These are phyloP conservation scores for Russula dissimulans DNA, from an alignment of 768 basidiomycete species.

Conservation along the genomic window DNA sequence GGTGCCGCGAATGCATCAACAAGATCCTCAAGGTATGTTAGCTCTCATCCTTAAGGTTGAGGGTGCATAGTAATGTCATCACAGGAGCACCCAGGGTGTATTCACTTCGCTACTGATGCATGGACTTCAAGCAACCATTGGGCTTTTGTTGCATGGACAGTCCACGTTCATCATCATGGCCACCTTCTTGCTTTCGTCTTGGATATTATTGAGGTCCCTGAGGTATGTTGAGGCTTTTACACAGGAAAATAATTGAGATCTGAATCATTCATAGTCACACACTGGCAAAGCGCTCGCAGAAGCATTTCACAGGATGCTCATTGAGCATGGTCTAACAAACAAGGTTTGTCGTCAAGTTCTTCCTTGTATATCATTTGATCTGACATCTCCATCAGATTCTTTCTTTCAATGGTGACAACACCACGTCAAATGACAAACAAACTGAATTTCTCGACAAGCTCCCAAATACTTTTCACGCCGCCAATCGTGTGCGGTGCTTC, in stretches of 20 bases:
- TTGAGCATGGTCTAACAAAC: constrained; percentile 23
- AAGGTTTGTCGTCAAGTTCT: constrained; percentile 22
- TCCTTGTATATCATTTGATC: background rate
- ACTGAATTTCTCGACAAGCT: constrained; percentile 22
- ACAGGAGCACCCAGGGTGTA: background rate
- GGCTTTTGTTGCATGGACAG: constrained; percentile 26
- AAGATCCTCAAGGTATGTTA: background rate
- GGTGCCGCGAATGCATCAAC: constrained; percentile 23
- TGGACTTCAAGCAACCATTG: constrained; percentile 33
- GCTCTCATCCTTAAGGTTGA: background rate
- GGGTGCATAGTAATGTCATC: background rate
- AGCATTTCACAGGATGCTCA: constrained; percentile 22
- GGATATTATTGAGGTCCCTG: constrained; percentile 32
- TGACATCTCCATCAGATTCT: constrained; percentile 22
- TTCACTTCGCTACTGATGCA: constrained; percentile 27
- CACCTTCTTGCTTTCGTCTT: constrained; percentile 25
- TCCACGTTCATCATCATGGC: constrained; percentile 29
- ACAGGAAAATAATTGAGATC: background rate
- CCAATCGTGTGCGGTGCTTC: background rate
- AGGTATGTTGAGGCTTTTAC: background rate
- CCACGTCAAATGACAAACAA: constrained; percentile 2
- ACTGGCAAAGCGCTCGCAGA: constrained; percentile 25
- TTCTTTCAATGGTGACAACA: constrained; percentile 31
- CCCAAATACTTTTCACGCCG: constrained; percentile 22
- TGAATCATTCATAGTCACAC: constrained; percentile 20